These are phyloP conservation scores for Vaccinium darrowii DNA, from an alignment of 148 eudicot genomes.

Conservation along the genomic window DNA sequence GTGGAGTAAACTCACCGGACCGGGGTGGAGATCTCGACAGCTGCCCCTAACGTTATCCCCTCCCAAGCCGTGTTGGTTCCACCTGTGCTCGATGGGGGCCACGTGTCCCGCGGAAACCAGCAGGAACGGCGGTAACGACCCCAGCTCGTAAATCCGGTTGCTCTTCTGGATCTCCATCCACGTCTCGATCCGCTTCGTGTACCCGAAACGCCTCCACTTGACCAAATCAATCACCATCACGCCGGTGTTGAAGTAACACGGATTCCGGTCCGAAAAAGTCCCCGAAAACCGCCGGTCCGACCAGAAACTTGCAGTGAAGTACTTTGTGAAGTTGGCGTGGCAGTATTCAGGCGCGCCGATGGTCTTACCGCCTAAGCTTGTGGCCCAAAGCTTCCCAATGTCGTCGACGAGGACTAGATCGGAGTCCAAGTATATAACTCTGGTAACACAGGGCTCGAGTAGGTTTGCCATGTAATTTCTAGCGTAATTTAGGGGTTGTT, in stretches of 20 bases:
- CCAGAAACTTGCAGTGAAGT: constrained; percentile 74
- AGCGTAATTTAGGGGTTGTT: constrained; percentile 84
- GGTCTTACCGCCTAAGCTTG: constrained; percentile 40
- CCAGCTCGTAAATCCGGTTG: constrained; percentile 66
- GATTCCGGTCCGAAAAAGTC: constrained; percentile 41
- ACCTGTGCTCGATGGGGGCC: constrained; percentile 49
- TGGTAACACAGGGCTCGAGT: constrained; percentile 53
- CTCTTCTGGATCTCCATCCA: constrained; percentile 93
- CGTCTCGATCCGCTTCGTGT: constrained; percentile 65
- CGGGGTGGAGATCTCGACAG: constrained; percentile 45
- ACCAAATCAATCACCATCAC: constrained; percentile 87
- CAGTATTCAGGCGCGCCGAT: constrained; percentile 93
- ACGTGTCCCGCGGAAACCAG: constrained; percentile 45
- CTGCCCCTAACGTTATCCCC: constrained; percentile 48
- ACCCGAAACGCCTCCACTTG: constrained; percentile 67
- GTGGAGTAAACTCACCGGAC: constrained; percentile 49
- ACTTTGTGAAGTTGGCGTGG: constrained; percentile 82
- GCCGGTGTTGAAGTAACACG: constrained; percentile 89
- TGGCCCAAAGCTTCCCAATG: constrained; percentile 60
- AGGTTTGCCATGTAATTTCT: constrained; percentile 69
- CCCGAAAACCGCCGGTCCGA: constrained; percentile 33
- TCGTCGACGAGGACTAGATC: constrained; percentile 87
- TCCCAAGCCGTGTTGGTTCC: constrained; percentile 54
- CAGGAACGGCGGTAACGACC: constrained; percentile 39
- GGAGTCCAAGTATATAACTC: constrained; percentile 80